These are phyloP conservation scores for Lasiosphaeriaceae sp. DNA, from an alignment of 495 filamentous ascomycete species.

Conservation along the genomic window DNA sequence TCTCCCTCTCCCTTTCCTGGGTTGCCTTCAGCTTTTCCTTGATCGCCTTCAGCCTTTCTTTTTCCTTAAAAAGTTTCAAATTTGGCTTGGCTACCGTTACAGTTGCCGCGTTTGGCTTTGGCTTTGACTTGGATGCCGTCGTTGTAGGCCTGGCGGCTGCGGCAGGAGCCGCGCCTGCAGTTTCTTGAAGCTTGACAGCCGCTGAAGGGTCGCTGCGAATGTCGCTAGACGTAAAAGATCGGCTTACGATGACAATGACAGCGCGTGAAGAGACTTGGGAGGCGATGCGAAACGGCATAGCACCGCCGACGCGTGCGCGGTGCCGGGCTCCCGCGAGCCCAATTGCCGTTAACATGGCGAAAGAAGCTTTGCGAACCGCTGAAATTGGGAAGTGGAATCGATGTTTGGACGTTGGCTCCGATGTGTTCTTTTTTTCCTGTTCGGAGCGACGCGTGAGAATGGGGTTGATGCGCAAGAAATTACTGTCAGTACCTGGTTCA, in stretches of 20 bases:
- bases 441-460: too few relatives aligned
- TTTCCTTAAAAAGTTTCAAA: too few relatives aligned
- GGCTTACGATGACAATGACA: background rate
- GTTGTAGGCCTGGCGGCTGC: slow-evolving; percentile 8
- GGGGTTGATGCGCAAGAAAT: too few relatives aligned
- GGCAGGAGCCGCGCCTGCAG: too few relatives aligned
- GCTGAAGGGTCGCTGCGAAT: too few relatives aligned
- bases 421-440: too few relatives aligned
- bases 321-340: slow-evolving; percentile 22
- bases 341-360: slow-evolving; percentile 28
- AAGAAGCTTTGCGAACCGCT: background rate
- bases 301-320: slow-evolving; percentile 11
- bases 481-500: too few relatives aligned
- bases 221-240: too few relatives aligned
- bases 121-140: slow-evolving; percentile 1
- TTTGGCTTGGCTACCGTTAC: too few relatives aligned
- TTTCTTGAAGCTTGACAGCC: too few relatives aligned
- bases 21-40: background rate
- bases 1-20: slow-evolving; percentile 12
- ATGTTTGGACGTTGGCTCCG: background rate
- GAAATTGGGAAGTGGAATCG: background rate
- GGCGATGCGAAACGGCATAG: background rate
- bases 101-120: slow-evolving; percentile 4
- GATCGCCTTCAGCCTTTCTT: too few relatives aligned
- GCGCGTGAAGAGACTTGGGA: background rate